Conservation (phyloP, 768 basidiomycete genomes). For the Pluteus cervinus region DNA sequence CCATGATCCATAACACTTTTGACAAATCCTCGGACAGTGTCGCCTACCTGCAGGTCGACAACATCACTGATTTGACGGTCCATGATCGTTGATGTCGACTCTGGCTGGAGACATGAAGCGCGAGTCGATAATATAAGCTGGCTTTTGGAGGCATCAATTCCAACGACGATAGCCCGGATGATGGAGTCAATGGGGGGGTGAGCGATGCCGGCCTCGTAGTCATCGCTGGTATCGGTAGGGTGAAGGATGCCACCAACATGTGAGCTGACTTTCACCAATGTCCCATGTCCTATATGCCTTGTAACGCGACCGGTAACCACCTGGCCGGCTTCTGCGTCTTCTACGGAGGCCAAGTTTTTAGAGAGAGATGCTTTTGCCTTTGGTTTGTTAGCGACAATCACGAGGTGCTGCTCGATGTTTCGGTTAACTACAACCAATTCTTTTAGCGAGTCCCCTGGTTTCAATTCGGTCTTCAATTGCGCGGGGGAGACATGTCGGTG, state of each 20-base stretch:
- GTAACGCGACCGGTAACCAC: slow-evolving; percentile 77
- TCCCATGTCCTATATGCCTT: slow-evolving; percentile 64
- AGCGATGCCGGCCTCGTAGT: slow-evolving; percentile 54
- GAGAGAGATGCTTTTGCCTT: slow-evolving; percentile 42
- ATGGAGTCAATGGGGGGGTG: slow-evolving; percentile 62
- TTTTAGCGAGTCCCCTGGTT: slow-evolving; percentile 62
- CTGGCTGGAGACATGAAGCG: slow-evolving; percentile 58
- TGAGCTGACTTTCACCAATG: slow-evolving; percentile 68
- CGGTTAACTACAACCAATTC: slow-evolving; percentile 87
- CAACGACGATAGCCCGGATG: slow-evolving; percentile 66
- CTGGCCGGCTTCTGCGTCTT: slow-evolving; percentile 67
- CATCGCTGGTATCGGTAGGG: slow-evolving; percentile 76
- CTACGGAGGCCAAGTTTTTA: slow-evolving; percentile 60
- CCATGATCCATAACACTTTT: slow-evolving; percentile 86
- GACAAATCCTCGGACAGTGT: slow-evolving; percentile 81
- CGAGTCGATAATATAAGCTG: slow-evolving; percentile 80
- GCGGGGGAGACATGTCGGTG: slow-evolving; percentile 59
- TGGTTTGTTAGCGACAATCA: slow-evolving; percentile 75
- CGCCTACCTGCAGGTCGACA: slow-evolving; percentile 61
- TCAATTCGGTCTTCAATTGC: slow-evolving; percentile 57
- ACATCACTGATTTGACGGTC: slow-evolving; percentile 67
- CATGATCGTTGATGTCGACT: slow-evolving; percentile 39
- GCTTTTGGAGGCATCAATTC: slow-evolving; percentile 57
- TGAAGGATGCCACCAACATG: slow-evolving; percentile 73
- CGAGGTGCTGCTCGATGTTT: slow-evolving; percentile 78